Evolutionary conservation across 257 asterid species (phyloP), one percentile per base, ranked within the genome.

Genomic region (Scutellaria galericulata): DNA sequence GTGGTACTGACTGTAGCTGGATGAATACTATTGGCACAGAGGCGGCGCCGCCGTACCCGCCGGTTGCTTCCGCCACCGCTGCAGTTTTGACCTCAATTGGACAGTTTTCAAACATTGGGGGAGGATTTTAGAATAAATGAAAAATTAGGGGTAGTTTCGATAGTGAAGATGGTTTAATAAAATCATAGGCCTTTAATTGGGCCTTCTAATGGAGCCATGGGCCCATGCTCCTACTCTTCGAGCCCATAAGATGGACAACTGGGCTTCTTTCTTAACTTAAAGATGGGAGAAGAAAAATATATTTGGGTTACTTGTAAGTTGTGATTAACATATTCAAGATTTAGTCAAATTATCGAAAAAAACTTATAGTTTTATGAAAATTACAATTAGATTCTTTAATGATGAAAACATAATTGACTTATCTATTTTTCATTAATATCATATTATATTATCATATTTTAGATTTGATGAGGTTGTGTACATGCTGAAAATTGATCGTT

Each of bases 101-200:
- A 24, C 47, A 66, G 41, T 18, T 48, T 27, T 48, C 46, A 9
- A 31, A 65, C 4, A 48, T 48, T 35, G 31, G 61, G 48, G 61
- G 50, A 50, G 61, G 50, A 51, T 51, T 67, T 8, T 67, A 31
- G 18, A n/a, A 67, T 51, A 50, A 37, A 2, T 14, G 46, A 57
- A 45, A 31, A 39, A n/a, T 44, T 22, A 71, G 68, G 59, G 58
- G 75, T 31, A 14, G 58, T 46, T 71, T 58, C n/a, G 53, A 47
- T 11, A 71, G 41, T 20, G 54, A 37, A 27, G 2, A 14, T 14
- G 27, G 45, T 14, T 27, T 3, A 7, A 15, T 14, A 35, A 35
- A 4, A 51, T 15, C 7, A 0, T 50, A 61, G 72, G 50, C 70
- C 42, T 1, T 10, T 4, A 50, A 13, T 54, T 48, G 48, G 51